phyloP scores from a whole-genome alignment of 2,329 filamentous ascomycete species.

The Calonectria naviculata region DNA sequence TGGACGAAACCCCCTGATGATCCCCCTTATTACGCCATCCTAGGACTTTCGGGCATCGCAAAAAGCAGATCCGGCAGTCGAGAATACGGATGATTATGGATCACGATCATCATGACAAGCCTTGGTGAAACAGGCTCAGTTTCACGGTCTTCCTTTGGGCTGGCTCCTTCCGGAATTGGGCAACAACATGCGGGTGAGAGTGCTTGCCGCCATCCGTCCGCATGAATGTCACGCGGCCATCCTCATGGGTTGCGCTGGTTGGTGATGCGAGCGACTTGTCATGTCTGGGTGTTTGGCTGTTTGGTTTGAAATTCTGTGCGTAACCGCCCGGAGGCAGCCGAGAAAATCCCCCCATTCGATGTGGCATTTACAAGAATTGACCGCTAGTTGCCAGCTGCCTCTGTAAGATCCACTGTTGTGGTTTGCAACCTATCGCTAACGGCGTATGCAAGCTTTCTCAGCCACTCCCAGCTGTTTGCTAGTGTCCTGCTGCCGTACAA shows the following conservation, averaged over 20 bases:
- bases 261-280: slow-evolving; percentile 10
- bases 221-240: background rate
- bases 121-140: slow-evolving; percentile 37
- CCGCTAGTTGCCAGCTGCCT: slow-evolving; percentile 15
- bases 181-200: background rate
- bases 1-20: slow-evolving; percentile 21
- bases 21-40: slow-evolving; percentile 26
- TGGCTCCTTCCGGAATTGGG: slow-evolving; percentile 5
- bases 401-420: background rate
- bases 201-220: background rate
- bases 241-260: slow-evolving; percentile 11
- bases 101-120: background rate
- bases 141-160: slow-evolving; percentile 28
- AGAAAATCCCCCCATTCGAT: slow-evolving; percentile 22
- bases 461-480: slow-evolving; percentile 11
- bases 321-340: slow-evolving; percentile 38
- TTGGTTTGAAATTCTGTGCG: slow-evolving; percentile 32
- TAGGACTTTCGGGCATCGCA: background rate
- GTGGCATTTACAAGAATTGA: slow-evolving; percentile 28
- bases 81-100: background rate
- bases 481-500: slow-evolving; percentile 2
- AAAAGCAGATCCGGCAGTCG: background rate
- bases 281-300: slow-evolving; percentile 20
- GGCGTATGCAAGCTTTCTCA: slow-evolving; percentile 2
- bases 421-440: background rate